Base-by-base conservation (phyloP, 2,329 filamentous ascomycete species). In the Tolypocladium album region DNA sequence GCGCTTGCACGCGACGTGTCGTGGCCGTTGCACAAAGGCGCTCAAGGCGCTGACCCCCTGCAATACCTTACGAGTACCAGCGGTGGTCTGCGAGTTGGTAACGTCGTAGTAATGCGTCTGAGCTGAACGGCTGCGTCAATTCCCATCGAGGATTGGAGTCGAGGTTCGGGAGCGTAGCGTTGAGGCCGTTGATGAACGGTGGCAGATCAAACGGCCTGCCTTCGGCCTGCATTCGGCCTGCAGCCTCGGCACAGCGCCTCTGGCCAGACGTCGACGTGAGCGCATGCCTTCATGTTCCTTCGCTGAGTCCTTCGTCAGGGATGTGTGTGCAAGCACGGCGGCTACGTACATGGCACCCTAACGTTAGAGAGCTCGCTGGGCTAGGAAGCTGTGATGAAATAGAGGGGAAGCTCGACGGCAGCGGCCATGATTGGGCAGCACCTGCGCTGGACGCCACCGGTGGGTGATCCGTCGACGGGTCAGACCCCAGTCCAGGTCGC, bases 341-440 rank as follows among this genome's bases (percentile, higher is more conserved):
- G 39, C 39, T 40, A 40, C 39, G 36, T 38, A 38, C 43, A 12
- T 31, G 20, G 27, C 27, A 34, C 50, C 17, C 20, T 12, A 39
- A 57, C 27, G 27, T n/a, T n/a, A n/a, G n/a, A 31, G 27, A 31
- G 27, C 27, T 31, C 27, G 27, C 27, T 31, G 27, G 27, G 27
- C 27, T 31, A 17, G 43, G 15, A 15, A 34, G 50, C 31, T 59
- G 50, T 24, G 22, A 36, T 22, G 47, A 53, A 58, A 60, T 60
- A 39, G 58, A 57, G 53, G 58, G 58, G 58, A 59, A 59, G 47
- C 36, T 31, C 34, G 42, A n/a, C 50, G 17, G 60, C 27, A 42
- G 57, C 39, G 43, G 24, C 42, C 52, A 42, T 61, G 60, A 61
- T 61, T 61, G 60, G 60, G 39, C 56, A n/a, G 56, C 56, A 17